A percentile compares a stretch with the other conserved stretches of the same genome.
phyloP scores from a whole-genome alignment of 305 asterid genomes.

The Solanum hybrid region DNA sequence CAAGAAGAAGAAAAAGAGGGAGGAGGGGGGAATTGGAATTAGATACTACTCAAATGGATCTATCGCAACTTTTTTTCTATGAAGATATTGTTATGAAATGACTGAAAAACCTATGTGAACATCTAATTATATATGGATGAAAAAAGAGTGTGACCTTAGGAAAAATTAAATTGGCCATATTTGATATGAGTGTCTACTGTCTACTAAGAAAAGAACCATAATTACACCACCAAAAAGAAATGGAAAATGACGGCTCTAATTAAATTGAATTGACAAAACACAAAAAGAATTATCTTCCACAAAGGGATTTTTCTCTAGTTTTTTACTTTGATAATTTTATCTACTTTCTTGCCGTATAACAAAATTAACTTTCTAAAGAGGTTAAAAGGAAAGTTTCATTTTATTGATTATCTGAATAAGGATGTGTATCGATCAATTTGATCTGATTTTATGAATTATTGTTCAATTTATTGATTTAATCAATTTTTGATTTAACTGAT shows the following conservation, averaged over 20 bases:
- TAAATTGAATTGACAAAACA: neutral
- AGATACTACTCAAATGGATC: neutral
- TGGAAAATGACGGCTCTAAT: neutral
- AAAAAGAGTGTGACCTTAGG: neutral
- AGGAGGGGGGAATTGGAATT: neutral
- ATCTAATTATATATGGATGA: neutral
- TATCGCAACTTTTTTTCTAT: neutral
- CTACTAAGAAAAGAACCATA: neutral
- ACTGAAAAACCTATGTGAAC: neutral
- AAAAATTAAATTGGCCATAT: neutral
- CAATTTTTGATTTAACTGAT: too few relatives aligned
- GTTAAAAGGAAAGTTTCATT: neutral
- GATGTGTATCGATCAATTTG: too few relatives aligned
- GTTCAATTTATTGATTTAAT: too few relatives aligned
- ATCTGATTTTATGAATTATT: too few relatives aligned
- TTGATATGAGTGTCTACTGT: neutral
- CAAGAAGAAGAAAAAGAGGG: neutral
- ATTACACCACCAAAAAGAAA: neutral
- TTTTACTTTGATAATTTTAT: neutral
- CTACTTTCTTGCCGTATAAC: neutral
- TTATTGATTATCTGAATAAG: neutral
- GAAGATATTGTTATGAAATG: neutral
- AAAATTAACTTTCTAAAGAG: neutral
- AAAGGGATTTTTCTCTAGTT: neutral
- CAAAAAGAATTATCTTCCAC: neutral